A percentile compares a stretch with the other conserved stretches of the same genome.
These are phyloP conservation scores for Vaccinium vitisidaea DNA, from an alignment of 148 eudicot genomes.

Conservation along the genomic window DNA sequence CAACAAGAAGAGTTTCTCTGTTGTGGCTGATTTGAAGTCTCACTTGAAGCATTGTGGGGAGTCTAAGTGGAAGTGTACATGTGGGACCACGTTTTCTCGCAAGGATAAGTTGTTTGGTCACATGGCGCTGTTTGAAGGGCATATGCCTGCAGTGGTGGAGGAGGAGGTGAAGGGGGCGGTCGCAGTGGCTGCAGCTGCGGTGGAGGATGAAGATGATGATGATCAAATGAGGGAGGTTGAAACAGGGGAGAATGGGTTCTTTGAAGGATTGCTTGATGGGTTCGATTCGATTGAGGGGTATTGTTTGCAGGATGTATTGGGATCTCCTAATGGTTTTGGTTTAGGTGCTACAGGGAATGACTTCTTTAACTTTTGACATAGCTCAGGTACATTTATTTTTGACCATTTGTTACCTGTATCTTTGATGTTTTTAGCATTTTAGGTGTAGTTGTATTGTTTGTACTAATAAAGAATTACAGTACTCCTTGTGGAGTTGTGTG, in stretches of 20 bases:
- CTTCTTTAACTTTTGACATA: constrained; percentile 26
- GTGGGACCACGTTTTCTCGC: constrained; percentile 64
- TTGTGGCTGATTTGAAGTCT: constrained; percentile 65
- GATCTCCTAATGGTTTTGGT: constrained; percentile 18
- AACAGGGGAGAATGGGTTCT: constrained; percentile 25
- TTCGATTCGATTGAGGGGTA: constrained; percentile 35
- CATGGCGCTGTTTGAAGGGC: constrained; percentile 73
- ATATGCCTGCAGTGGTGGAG: constrained; percentile 56
- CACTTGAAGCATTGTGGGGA: constrained; percentile 71
- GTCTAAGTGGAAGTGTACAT: constrained; percentile 56
- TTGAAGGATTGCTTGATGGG: constrained; percentile 44
- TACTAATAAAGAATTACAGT: neutral
- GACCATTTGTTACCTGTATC: neutral
- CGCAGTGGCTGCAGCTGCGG: neutral
- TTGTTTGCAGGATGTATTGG: constrained; percentile 27
- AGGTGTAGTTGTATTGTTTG: neutral
- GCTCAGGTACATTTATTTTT: constrained; percentile 12
- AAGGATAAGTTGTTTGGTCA: constrained; percentile 83
- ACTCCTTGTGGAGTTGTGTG: neutral
- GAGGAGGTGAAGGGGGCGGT: constrained; percentile 17
- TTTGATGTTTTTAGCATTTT: neutral
- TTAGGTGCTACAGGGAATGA: constrained; percentile 34
- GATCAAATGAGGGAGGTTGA: constrained; percentile 4
- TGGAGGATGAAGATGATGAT: constrained; percentile 19
- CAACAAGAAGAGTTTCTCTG: constrained; percentile 72